Base-by-base conservation (phyloP, 257 asterid genomes). In the Henckelia pumila region DNA sequence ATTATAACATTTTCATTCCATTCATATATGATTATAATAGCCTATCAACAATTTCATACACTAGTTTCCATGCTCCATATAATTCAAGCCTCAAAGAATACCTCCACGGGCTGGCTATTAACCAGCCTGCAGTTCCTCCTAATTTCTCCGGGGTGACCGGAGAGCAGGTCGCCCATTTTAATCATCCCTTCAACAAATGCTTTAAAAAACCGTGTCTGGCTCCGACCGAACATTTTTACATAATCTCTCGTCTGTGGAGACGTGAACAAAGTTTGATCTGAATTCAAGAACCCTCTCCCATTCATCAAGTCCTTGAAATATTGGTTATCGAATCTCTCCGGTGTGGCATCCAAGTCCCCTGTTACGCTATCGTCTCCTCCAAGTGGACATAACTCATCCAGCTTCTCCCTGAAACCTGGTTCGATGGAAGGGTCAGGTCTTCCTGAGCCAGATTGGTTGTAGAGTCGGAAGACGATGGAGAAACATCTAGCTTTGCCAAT, bases 361-460 rank as follows among this genome's bases (percentile, higher is more conserved):
- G 86, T 82, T 22, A 85, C 93, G 32, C 88, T 81, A 17, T 70
- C 85, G 23, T 88, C 96, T 20, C 94, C 97, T 1, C 85, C 86
- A 1, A 8, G 71, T 1, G 96, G 96, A 75, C 99, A 94, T 0
- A 87, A 84, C 67, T 61, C 70, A 71, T 85, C 64, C 8, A 94
- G 71, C 71, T 77, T 74, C 40, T 71, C 77, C 35, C 91, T 77
- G 63, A 47, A 94, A 0, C 8, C 32, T 6, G 89, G 88, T 1
- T 83, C 86, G 10, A 94, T 80, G 35, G 91, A 26, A 0, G 99
- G 99, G 86, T 93, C 99, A 0, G 97, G 89, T 9, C 19, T 73
- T 25, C 99, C 97, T 0, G 95, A 65, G 10, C 97, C 99, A 0
- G 97, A 88, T 58, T 94, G 99, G 68, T 94, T 94, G 80, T 94